Evolutionary conservation across 169 alveolate genomes (phyloP).

Genomic region (Plasmodium billcollinsi): DNA sequence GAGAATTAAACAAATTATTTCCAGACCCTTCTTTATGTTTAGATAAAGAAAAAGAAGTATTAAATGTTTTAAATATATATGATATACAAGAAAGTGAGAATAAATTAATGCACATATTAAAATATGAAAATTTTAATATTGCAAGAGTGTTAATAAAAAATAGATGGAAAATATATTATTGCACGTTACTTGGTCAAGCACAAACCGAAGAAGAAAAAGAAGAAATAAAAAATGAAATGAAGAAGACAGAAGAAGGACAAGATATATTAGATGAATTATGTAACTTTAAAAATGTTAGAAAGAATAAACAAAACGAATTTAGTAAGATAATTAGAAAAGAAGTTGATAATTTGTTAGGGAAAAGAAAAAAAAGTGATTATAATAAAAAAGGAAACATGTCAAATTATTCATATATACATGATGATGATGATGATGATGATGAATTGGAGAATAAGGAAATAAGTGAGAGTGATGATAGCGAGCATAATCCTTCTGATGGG

Average conservation of each 20-base stretch:
- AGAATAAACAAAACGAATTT: conserved; percentile 86
- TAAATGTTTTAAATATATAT: conserved; percentile 82
- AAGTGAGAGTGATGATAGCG: background rate
- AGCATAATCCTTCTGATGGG: background rate
- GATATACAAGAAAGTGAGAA: conserved; percentile 97
- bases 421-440: conserved; percentile 48
- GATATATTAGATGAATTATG: conserved; percentile 90
- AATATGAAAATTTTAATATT: conserved; percentile 94
- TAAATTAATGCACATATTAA: conserved; percentile 89
- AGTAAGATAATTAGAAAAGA: conserved; percentile 87
- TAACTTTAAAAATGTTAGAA: conserved; percentile 79
- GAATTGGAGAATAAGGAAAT: conserved; percentile 27
- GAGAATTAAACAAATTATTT: conserved; percentile 91
- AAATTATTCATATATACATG: conserved; percentile 40
- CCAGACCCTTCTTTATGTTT: conserved; percentile 89
- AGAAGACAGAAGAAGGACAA: conserved; percentile 89
- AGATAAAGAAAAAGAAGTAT: conserved; percentile 92
- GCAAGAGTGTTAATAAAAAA: conserved; percentile 90
- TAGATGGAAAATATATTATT: conserved; percentile 93
- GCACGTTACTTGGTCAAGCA: conserved; percentile 95
- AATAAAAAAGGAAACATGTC: conserved; percentile 1
- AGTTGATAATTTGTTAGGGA: conserved; percentile 84
- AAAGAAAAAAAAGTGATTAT: conserved; percentile 76
- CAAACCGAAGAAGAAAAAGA: conserved; percentile 93
- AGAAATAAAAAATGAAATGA: conserved; percentile 87